Percentiles rank a stretch among this genome's conserved stretches.
Conservation (phyloP, 768 basidiomycete species). For the Hemileccinum rubropunctum region DNA sequence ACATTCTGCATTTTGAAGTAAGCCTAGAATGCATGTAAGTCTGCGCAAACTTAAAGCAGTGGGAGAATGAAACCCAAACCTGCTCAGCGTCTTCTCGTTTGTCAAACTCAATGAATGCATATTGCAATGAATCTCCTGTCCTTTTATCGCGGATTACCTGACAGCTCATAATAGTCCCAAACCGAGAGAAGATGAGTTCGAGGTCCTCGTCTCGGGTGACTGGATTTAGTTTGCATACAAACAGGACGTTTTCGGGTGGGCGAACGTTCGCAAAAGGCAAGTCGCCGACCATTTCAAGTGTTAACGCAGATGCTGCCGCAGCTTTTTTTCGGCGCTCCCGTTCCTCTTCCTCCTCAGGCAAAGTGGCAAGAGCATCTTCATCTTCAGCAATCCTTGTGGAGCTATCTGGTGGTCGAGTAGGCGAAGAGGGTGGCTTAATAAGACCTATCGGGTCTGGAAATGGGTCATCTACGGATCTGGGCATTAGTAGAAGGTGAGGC, state of each 20-base stretch:
- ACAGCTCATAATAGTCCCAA: slow-evolving; percentile 94
- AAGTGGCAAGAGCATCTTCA: slow-evolving; percentile 80
- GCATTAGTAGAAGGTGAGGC: slow-evolving; percentile 2
- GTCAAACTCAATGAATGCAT: slow-evolving; percentile 98
- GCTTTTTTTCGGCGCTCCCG: slow-evolving; percentile 79
- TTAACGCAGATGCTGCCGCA: slow-evolving; percentile 89
- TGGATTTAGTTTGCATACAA: slow-evolving; percentile 97
- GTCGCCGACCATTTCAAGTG: slow-evolving; percentile 99
- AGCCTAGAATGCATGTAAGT: slow-evolving; percentile 48
- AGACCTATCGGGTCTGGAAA: slow-evolving; percentile 86
- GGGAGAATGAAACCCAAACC: slow-evolving; percentile 43
- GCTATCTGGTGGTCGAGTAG: slow-evolving; percentile 78
- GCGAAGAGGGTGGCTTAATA: slow-evolving; percentile 68
- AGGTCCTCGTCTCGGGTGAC: slow-evolving; percentile 95
- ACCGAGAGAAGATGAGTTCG: slow-evolving; percentile 95
- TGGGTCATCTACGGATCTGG: slow-evolving; percentile 72
- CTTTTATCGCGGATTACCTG: slow-evolving; percentile 96
- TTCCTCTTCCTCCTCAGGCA: slow-evolving; percentile 87
- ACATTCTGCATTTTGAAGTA: slow-evolving; percentile 99
- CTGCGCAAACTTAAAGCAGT: neutral
- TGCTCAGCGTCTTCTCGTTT: slow-evolving; percentile 91
- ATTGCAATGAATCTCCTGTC: slow-evolving; percentile 95
- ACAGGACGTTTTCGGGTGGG: slow-evolving; percentile 96
- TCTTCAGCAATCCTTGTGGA: slow-evolving; percentile 92
- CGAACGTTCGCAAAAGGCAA: slow-evolving; percentile 96